Conservation (phyloP, 495 filamentous ascomycete species). For the Aspergillus diversus region DNA sequence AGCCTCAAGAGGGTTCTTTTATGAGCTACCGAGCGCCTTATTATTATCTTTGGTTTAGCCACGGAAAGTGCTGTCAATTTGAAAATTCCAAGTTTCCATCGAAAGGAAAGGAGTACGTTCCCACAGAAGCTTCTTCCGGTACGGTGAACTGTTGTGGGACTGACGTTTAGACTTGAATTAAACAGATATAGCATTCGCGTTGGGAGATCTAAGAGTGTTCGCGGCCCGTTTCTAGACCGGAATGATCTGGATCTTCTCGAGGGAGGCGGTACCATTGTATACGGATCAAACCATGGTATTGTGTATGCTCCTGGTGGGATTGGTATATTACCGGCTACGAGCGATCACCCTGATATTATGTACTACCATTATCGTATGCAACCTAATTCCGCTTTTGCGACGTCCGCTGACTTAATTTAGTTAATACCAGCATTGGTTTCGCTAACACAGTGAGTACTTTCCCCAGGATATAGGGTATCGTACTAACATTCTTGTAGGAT, state of each 20-base stretch:
- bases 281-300: conserved; percentile 48
- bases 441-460: conserved; percentile 33
- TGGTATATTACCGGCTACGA: conserved; percentile 40
- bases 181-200: conserved; percentile 46
- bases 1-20: conserved; percentile 64
- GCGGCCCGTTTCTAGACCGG: conserved; percentile 49
- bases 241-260: conserved; percentile 32
- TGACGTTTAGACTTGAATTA: not conserved
- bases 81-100: conserved; percentile 46
- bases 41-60: conserved; percentile 74
- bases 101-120: conserved; percentile 62
- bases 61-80: conserved; percentile 69
- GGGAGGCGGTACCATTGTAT: conserved; percentile 49
- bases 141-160: not conserved
- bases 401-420: conserved; percentile 18
- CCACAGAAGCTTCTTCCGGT: not conserved
- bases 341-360: conserved; percentile 41
- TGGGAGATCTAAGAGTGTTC: conserved; percentile 39
- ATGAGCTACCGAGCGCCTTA: conserved; percentile 60
- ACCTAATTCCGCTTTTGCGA: no score
- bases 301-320: conserved; percentile 53
- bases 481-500: conserved; percentile 32
- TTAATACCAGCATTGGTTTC: conserved; percentile 50
- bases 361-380: conserved; percentile 52
- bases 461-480: not conserved